Evolutionary conservation across 192 early-diverging fungal species (phyloP).

Genomic region (Coemansia sp.): DNA sequence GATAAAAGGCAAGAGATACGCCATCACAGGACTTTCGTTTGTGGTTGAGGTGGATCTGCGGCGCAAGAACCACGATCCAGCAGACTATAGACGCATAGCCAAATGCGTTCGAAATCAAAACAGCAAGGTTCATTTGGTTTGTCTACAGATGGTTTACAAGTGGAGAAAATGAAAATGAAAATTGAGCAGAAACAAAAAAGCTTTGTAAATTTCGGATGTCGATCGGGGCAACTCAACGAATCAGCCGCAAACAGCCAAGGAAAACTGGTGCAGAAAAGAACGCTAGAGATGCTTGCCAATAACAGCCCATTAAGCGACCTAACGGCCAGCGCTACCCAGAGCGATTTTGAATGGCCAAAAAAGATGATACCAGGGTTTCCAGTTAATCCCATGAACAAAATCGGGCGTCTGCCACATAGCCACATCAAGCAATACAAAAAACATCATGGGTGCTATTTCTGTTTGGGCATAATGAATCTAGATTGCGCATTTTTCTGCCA

Average conservation of each 20-base stretch:
- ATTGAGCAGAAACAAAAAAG: background rate
- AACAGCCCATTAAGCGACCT: too few relatives aligned
- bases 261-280: too few relatives aligned
- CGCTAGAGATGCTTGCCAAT: too few relatives aligned
- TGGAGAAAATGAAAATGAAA: background rate
- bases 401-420: too few relatives aligned
- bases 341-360: too few relatives aligned
- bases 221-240: background rate
- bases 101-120: slow-evolving; percentile 26
- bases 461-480: background rate
- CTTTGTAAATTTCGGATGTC: too few relatives aligned
- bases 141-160: background rate
- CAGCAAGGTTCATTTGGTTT: slow-evolving; percentile 5
- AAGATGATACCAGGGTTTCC: too few relatives aligned
- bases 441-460: background rate
- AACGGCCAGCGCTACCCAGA: too few relatives aligned
- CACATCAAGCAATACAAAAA: too few relatives aligned
- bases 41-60: slow-evolving; percentile 79
- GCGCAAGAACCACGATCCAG: slow-evolving; percentile 79
- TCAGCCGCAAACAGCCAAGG: too few relatives aligned
- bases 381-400: too few relatives aligned
- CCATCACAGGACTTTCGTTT: slow-evolving; percentile 73
- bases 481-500: too few relatives aligned
- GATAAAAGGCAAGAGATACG: slow-evolving; percentile 70
- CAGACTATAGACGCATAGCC: slow-evolving; percentile 73